A percentile compares a stretch with the other conserved stretches of the same genome.
phyloP scores from a whole-genome alignment of 768 basidiomycete genomes.

The Lactarius psammicola region DNA sequence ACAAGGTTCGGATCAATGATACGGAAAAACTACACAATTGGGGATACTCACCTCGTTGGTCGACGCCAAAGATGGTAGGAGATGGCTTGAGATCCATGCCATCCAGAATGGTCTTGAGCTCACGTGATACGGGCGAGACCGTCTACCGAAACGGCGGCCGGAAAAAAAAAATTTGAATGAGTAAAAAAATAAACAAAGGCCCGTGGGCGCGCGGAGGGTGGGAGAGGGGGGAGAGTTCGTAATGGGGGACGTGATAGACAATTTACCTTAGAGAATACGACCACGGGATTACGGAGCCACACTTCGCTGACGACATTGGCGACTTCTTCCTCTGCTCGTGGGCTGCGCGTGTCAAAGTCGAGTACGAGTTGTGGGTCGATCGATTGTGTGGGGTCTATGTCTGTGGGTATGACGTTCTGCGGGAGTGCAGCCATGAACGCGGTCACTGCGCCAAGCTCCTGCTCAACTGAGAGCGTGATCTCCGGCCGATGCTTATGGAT shows the following conservation, averaged over 20 bases:
- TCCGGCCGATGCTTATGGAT: conserved; percentile 37
- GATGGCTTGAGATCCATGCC: conserved; percentile 57
- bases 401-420: conserved; percentile 68
- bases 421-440: conserved; percentile 72
- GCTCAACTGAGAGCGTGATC: conserved; percentile 47
- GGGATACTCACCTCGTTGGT: conserved; percentile 48
- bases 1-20: not conserved
- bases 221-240: conserved; percentile 14
- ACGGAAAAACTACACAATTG: not conserved
- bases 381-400: conserved; percentile 58
- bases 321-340: conserved; percentile 60
- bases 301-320: conserved; percentile 57
- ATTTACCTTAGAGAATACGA: conserved; percentile 69
- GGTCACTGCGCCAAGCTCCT: conserved; percentile 74
- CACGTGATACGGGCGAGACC: conserved; percentile 63
- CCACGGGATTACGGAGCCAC: conserved; percentile 72
- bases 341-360: conserved; percentile 75
- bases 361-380: conserved; percentile 81
- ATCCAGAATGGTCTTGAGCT: conserved; percentile 58
- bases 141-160: conserved; percentile 40
- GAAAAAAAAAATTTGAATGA: not conserved
- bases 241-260: conserved; percentile 9
- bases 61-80: conserved; percentile 68
- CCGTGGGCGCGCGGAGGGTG: not conserved
- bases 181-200: not conserved